Evolutionary conservation across 1,284 basidiomycete species (phyloP).

Genomic region (Trametes polyzona): DNA sequence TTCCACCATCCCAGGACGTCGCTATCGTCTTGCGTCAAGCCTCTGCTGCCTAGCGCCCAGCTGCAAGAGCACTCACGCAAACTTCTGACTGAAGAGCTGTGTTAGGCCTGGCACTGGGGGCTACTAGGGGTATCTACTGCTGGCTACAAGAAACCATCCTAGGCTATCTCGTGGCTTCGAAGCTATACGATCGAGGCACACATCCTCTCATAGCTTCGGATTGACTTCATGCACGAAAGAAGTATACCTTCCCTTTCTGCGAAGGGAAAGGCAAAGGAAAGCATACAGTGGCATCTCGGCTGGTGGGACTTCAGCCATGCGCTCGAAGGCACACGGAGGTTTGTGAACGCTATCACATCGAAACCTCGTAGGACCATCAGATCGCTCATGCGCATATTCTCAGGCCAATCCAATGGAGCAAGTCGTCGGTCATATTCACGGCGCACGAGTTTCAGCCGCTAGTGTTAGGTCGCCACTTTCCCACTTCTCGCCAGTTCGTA

Average conservation of each 20-base stretch:
- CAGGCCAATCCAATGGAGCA: slow-evolving; percentile 74
- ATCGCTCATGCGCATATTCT: not conserved
- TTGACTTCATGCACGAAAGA: slow-evolving; percentile 30
- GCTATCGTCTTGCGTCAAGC: too few relatives aligned
- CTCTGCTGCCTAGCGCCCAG: too few relatives aligned
- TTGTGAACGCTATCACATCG: slow-evolving; percentile 18
- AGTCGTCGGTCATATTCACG: slow-evolving; percentile 67
- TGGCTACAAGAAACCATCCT: too few relatives aligned
- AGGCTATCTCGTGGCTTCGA: not conserved
- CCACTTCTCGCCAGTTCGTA: slow-evolving; percentile 65
- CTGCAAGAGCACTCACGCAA: not conserved
- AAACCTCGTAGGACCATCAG: not conserved
- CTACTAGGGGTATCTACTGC: too few relatives aligned
- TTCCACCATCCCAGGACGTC: too few relatives aligned
- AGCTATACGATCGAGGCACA: too few relatives aligned
- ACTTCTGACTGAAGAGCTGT: too few relatives aligned
- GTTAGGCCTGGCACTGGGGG: too few relatives aligned
- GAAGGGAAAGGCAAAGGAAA: slow-evolving; percentile 63
- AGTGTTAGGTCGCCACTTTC: slow-evolving; percentile 67
- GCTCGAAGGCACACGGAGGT: slow-evolving; percentile 60
- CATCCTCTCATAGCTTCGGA: not conserved
- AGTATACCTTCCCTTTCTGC: slow-evolving; percentile 42
- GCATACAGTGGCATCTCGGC: slow-evolving; percentile 57
- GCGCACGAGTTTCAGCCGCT: slow-evolving; percentile 63
- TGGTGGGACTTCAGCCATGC: slow-evolving; percentile 78